phyloP scores from a whole-genome alignment of 2,329 filamentous ascomycete genomes.

The Penicillium brasilianum region DNA sequence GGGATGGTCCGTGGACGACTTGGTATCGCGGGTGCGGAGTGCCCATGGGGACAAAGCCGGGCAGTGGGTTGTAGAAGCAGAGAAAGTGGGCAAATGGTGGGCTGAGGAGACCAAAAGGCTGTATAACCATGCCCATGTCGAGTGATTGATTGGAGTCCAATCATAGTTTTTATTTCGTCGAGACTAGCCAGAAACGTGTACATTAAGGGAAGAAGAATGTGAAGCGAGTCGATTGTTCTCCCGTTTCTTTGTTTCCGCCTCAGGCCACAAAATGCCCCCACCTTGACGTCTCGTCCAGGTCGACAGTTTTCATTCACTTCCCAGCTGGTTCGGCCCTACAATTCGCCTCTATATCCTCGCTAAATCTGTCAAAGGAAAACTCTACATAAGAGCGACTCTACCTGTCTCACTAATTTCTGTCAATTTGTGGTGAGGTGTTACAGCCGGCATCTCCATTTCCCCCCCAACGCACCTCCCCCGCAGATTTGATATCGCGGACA shows the following conservation, averaged over 20 bases:
- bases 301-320: neutral
- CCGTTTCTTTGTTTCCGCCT: slow-evolving; percentile 36
- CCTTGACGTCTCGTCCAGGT: slow-evolving; percentile 20
- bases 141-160: slow-evolving; percentile 1
- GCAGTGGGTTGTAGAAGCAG: slow-evolving; percentile 43
- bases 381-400: neutral
- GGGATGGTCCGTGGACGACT: slow-evolving; percentile 35
- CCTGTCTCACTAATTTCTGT: neutral
- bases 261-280: slow-evolving; percentile 34
- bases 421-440: too few species aligned
- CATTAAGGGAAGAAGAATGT: slow-evolving; percentile 17
- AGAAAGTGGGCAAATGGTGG: slow-evolving; percentile 46
- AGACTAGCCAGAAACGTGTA: neutral
- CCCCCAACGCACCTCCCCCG: neutral
- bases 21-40: slow-evolving; percentile 32
- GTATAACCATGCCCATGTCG: slow-evolving; percentile 30
- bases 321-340: neutral
- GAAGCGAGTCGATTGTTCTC: slow-evolving; percentile 24
- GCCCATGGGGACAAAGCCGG: slow-evolving; percentile 39
- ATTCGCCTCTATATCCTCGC: too few species aligned
- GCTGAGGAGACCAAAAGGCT: slow-evolving; percentile 39
- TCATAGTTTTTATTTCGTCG: neutral
- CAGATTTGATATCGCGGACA: slow-evolving; percentile 19
- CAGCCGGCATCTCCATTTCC: neutral
- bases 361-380: neutral